Evolutionary conservation across 345 rosid species (phyloP), one percentile per base, ranked within the genome.

Genomic region (Corchorus capsularis): DNA sequence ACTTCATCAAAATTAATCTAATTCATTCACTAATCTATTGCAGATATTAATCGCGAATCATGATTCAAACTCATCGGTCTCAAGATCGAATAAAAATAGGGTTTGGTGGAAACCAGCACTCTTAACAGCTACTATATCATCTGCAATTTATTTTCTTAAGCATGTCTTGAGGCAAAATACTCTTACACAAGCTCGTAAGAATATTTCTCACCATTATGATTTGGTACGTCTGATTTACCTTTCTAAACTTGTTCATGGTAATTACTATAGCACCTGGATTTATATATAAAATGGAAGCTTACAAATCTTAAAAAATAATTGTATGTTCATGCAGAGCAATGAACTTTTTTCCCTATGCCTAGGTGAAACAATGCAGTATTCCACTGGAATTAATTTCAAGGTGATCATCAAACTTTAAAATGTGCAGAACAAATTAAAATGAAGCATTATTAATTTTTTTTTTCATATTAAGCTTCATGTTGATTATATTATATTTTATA

Each of bases 81-180:
- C 93, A 7, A 82, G 81, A 73, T 39, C 81, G 72, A 82, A 59
- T 11, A 87, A 84, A 83, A 91, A 80, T 81, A 92, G 93, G 98
- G 89, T 14, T 56, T 95, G 99, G 99, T 93, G 98, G 99, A 91
- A 94, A 20, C 99, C 98, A 37, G 62, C 89, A 83, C 68, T 95
- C 47, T 72, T 89, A 41, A 90, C 98, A 9, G 97, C 98, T 4
- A 79, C 89, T 66, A 69, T 93, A 70, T 83, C 96, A 67, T 93
- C 94, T n/a, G 92, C 94, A 71, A 91, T 90, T 78, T 88, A 88
- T 67, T 95, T 91, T 79, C 71, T 88, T 34, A 90, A 78, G 82
- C 99, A 95, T 83, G 85, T 87, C 39, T 84, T 87, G 15, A 88
- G 99, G 74, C 87, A 84, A 73, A 95, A 93, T 78, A 90, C 93